Base-by-base conservation (phyloP, 2,329 filamentous ascomycete species). In the Beauveria asiatica region DNA sequence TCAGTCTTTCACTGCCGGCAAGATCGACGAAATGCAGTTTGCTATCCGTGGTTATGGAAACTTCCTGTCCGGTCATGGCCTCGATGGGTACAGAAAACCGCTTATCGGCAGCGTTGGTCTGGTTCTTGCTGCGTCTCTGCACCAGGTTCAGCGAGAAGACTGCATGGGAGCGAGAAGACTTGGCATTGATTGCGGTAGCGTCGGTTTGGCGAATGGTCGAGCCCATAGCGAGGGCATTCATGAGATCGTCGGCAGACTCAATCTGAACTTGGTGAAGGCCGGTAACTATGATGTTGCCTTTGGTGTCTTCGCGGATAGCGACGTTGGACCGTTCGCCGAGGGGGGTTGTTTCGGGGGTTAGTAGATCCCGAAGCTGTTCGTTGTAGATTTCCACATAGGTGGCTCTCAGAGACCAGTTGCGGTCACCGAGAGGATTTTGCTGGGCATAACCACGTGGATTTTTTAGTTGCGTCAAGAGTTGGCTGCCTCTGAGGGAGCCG, bases 341-440 rank as follows among this genome's bases (percentile, higher is more conserved):
- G 1, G 88, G 84, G 0, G 87, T 82, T 50, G 85, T 75, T 50
- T 97, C 93, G 1, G 91, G 85, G 5, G 96, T 76, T 41, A 99
- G 80, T 17, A 99, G 80, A 78, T 99, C 94, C 67, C 94, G 87
- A 33, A 97, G 80, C 70, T 95, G 89, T 74, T 99, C 94, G 70
- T 99, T 97, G 78, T 99, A 99, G 65, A 99, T 99, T 79, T 97
- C 84, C 64, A 97, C 90, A 70, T 97, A 97, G 1, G 92, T 97
- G 11, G 93, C 94, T 72, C 89, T 96, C 68, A 99, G 78, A 57
- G 90, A 88, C 94, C 94, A 99, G 63, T 82, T 89, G 73, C 88
- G 92, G 53, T 94, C 89, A 2, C 75, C 70, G 46, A 80, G 76
- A 61, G 84, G 81, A 51, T 69, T 68, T 57, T 72, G 70, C 60